Percentiles rank a stretch among this genome's conserved stretches.
Evolutionary conservation across 2,329 filamentous ascomycete genomes (phyloP).

Genomic region (Neopestalotiopsis clavispora): DNA sequence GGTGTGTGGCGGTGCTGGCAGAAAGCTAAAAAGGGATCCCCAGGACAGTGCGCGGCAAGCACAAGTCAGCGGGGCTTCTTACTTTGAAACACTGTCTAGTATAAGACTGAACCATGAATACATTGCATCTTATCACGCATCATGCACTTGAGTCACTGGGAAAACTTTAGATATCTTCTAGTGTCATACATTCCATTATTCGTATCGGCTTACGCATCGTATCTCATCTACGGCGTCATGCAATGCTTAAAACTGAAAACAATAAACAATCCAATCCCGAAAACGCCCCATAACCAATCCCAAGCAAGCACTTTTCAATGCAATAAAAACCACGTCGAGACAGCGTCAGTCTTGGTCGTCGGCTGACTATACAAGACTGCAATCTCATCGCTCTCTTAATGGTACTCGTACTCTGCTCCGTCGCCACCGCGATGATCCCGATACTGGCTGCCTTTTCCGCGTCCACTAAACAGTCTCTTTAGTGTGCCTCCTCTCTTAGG

Average conservation of each 20-base stretch:
- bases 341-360: no score
- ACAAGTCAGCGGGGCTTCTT: not conserved
- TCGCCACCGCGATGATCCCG: conserved; percentile 5
- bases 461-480: conserved; percentile 14
- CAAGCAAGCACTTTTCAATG: not conserved
- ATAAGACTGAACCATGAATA: not conserved
- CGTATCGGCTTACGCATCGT: not conserved
- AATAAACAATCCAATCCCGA: not conserved
- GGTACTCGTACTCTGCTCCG: not conserved
- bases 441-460: conserved; percentile 12
- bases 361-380: not conserved
- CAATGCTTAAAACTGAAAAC: not conserved
- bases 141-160: not conserved
- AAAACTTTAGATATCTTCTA: not conserved
- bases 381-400: not conserved
- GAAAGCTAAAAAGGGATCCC: not conserved
- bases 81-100: not conserved
- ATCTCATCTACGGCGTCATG: not conserved
- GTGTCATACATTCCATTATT: not conserved
- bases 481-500: not conserved
- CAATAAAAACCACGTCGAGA: not conserved
- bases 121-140: not conserved
- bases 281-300: not conserved
- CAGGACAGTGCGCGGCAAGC: not conserved
- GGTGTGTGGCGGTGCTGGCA: not conserved